A percentile compares a stretch with the other conserved stretches of the same genome.
These are phyloP conservation scores for Fomitopsis pinicola DNA, from an alignment of 1,284 basidiomycete genomes.

Conservation along the genomic window DNA sequence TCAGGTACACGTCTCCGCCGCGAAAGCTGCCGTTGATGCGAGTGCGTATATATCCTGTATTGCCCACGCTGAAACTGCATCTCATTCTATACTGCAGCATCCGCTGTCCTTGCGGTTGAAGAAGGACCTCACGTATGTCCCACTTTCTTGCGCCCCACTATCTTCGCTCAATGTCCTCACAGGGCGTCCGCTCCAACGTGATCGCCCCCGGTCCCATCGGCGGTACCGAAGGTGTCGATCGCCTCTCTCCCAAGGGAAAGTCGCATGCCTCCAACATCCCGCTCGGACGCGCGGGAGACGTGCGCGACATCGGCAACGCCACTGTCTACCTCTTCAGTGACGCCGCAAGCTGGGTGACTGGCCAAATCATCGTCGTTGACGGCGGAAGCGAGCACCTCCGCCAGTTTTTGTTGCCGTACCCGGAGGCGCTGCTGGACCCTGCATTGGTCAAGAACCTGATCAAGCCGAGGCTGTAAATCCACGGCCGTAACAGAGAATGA, in stretches of 20 bases:
- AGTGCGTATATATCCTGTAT: constrained; percentile 17
- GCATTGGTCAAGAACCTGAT: constrained; percentile 34
- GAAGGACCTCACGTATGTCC: constrained; percentile 71
- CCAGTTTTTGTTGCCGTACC: constrained; percentile 54
- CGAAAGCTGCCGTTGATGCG: constrained; percentile 93
- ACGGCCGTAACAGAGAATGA: not conserved
- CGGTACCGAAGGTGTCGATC: constrained; percentile 82
- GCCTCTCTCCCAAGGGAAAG: constrained; percentile 47
- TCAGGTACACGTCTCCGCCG: constrained; percentile 92
- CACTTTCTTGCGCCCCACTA: not conserved
- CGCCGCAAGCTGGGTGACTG: constrained; percentile 81
- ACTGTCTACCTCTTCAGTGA: constrained; percentile 87
- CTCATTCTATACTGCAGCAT: constrained; percentile 16
- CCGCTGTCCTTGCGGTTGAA: constrained; percentile 80
- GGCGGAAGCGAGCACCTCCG: constrained; percentile 61
- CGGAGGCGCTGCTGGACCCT: constrained; percentile 61
- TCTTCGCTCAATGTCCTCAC: not conserved
- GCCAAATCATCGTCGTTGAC: constrained; percentile 66
- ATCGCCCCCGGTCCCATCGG: constrained; percentile 87
- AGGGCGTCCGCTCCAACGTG: constrained; percentile 90
- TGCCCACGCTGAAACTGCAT: not conserved
- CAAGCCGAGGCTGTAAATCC: constrained; percentile 33
- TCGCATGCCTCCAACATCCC: constrained; percentile 34
- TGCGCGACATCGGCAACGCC: constrained; percentile 77
- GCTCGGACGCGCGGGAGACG: constrained; percentile 61